Evolutionary conservation across 805 yeast genomes (phyloP), one percentile per base, ranked within the genome.

Genomic region (Torulaspora franciscae): DNA sequence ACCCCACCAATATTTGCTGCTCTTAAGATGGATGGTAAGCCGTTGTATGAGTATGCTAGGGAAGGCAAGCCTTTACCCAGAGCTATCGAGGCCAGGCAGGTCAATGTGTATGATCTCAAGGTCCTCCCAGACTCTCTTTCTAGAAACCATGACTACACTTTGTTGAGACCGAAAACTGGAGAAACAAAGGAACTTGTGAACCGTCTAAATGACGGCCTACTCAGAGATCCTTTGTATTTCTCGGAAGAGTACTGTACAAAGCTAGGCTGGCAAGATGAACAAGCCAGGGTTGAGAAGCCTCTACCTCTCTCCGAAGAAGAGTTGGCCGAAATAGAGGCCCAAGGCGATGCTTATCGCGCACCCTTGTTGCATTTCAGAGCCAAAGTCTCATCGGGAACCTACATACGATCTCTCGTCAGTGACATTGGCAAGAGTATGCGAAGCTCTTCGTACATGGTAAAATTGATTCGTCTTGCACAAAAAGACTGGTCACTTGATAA

Each of bases 1-100:
- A 83, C 95, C 0, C 99, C 99, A 9, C 99, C 99, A 0, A 83
- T 93, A 10, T 93, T 79, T 64, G 86, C 96, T 13, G 99, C 99
- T 0, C 70, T 95, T 47, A 91, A 91, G 61, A 84, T 95, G 81
- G 82, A 88, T 59, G 99, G 99, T 13, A 88, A 82, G 66, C 95
- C 95, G 3, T 69, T 95, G 38, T 89, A 95, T 61, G 96, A 91
- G 57, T 93, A 93, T 62, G 99, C 99, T 1, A 74, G 99, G 51
- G 78, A 84, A 50, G 95, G 95, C 0, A 69, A 76, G 22, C 91
- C 96, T 0, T 72, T 93, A 15, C 99, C 99, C 0, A 75, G 78
- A 40, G 76, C 83, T n/a, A 87, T 95, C 42, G 80, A 85, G 56
- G 76, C 85, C 1, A 74, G 99, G 53, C 77, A 79, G 24, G 88